A percentile compares a stretch with the other conserved stretches of the same genome.
Evolutionary conservation across 2,329 filamentous ascomycete species (phyloP).

Genomic region (Colletotrichum sp.): DNA sequence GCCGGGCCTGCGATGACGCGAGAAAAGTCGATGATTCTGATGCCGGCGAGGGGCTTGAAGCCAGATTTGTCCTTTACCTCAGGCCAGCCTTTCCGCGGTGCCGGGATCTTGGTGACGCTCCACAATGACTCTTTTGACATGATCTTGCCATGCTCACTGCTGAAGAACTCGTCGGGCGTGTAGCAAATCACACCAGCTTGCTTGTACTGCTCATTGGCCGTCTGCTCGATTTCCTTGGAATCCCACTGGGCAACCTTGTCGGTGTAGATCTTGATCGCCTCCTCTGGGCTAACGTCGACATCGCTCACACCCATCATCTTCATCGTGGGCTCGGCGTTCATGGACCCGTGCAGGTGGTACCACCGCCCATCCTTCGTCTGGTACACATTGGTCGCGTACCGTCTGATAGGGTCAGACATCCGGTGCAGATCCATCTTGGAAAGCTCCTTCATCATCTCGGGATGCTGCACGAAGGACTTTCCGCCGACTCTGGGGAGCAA

Average conservation of each 20-base stretch:
- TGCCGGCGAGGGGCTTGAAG: background rate
- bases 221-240: background rate
- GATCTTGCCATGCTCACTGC: background rate
- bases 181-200: background rate
- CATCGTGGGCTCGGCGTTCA: conserved; percentile 14
- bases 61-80: background rate
- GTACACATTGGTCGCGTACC: background rate
- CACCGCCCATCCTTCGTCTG: background rate
- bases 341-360: background rate
- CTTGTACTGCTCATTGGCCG: background rate
- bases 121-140: background rate
- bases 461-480: background rate
- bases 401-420: background rate
- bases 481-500: background rate
- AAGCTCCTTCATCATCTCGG: background rate
- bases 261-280: background rate
- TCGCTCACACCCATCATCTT: conserved; percentile 35
- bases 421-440: background rate
- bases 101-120: background rate
- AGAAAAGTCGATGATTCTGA: background rate
- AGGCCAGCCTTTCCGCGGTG: background rate
- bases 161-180: background rate
- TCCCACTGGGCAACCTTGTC: background rate
- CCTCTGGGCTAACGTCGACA: background rate
- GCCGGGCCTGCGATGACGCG: background rate